Evolutionary conservation across 2,329 filamentous ascomycete genomes (phyloP).

Genomic region (Botrytis pseudocinerea): DNA sequence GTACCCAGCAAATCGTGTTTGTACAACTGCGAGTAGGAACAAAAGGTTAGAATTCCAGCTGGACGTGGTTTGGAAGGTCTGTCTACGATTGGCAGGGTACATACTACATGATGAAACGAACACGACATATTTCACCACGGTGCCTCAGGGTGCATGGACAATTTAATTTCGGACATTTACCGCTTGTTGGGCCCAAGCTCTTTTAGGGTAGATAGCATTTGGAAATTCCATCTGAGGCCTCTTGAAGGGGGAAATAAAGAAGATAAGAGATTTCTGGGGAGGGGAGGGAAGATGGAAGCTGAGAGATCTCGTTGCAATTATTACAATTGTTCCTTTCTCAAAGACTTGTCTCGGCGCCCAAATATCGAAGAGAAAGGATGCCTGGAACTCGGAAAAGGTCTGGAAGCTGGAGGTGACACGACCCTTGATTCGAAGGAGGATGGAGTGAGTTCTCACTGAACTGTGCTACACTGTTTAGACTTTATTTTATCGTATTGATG

Average conservation of each 20-base stretch:
- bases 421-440: background rate
- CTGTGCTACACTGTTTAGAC: background rate
- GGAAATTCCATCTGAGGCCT: background rate
- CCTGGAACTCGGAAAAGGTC: background rate
- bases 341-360: constrained; percentile 2
- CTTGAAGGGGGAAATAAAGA: background rate
- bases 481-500: background rate
- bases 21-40: background rate
- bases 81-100: background rate
- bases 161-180: constrained; percentile 7
- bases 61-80: background rate
- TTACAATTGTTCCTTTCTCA: background rate
- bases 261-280: background rate
- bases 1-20: background rate
- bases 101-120: background rate
- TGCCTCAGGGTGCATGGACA: constrained; percentile 5
- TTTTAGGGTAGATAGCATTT: background rate
- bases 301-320: background rate
- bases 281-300: background rate
- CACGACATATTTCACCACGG: background rate
- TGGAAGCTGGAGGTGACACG: background rate
- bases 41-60: background rate
- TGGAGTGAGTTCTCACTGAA: background rate
- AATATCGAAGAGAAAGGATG: background rate
- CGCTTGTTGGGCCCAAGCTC: background rate